Base-by-base conservation (phyloP, 1,139 yeast species). In the Debaryomycetaceae sp. region DNA sequence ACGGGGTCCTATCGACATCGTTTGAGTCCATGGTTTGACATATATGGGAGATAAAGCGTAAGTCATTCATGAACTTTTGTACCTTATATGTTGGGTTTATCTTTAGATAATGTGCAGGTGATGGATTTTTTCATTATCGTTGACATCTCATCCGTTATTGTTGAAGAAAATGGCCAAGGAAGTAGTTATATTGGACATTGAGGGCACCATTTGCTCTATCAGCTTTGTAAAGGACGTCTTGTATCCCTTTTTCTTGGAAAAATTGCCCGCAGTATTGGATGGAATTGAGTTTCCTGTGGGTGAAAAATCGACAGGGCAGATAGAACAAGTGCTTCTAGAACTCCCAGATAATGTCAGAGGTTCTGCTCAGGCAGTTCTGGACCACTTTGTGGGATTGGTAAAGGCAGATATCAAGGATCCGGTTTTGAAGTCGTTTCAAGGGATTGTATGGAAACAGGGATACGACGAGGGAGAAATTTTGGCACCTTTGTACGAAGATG, bases 191-290 rank as follows among this genome's bases (percentile, higher is more conserved):
- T 66, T 87, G 8, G 97, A 88, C 51, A 87, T 88, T 19, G 97
- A 91, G 57, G 98, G 98, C 15, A 89, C 97, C 0, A 79, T 91
- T 17, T 89, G 97, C 56, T 91, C 96, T 3, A 88, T 89, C 28
- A 74, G 89, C 1, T 89, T 88, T 54, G 98, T 89, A 31, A 85
- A 86, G 53, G 91, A 86, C 30, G 68, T 65, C 3, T 65, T 89
- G 33, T 84, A 79, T 46, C 78, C 78, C 0, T 73, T 67, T 49
- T 80, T 78, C 46, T 63, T 78, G 35, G 55, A 58, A 37, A 40
- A 53, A 53, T 45, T 59, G 41, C 57, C 65, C 1, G 16, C 51
- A 0, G 47, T 61, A 8, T 47, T 75, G 9, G 39, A 53, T 0
- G 40, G 47, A 1, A 53, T 67, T 34, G 5, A 46, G 1, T 77